Evolutionary conservation across 2,329 filamentous ascomycete species (phyloP).

Genomic region (Calonectria pseudoturangicola): DNA sequence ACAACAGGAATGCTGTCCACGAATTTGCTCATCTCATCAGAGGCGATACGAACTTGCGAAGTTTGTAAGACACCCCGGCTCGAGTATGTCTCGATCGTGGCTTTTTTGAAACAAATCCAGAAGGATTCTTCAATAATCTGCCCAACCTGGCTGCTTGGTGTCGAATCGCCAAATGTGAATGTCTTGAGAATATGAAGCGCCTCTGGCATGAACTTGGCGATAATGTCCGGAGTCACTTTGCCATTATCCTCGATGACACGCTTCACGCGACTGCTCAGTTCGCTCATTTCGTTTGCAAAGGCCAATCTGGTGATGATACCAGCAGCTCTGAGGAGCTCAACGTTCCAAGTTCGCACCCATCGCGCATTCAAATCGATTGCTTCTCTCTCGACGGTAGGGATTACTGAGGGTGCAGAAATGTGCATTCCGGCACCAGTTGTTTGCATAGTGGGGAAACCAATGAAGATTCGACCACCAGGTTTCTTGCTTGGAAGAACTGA

Average conservation of each 20-base stretch:
- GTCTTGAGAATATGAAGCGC: conserved; percentile 90
- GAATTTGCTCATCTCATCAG: conserved; percentile 81
- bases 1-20: conserved; percentile 92
- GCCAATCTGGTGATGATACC: conserved; percentile 93
- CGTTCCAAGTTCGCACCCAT: conserved; percentile 96
- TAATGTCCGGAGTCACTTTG: conserved; percentile 77
- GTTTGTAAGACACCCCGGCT: conserved; percentile 91
- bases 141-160: conserved; percentile 88
- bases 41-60: conserved; percentile 84
- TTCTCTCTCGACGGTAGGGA: conserved; percentile 97
- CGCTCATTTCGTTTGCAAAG: conserved; percentile 90
- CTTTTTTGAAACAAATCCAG: conserved; percentile 91
- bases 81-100: conserved; percentile 90
- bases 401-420: conserved; percentile 95
- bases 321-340: conserved; percentile 92
- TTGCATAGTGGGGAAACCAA: conserved; percentile 97
- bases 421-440: conserved; percentile 96
- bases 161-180: conserved; percentile 92
- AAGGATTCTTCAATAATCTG: conserved; percentile 95
- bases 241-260: conserved; percentile 65
- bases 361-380: conserved; percentile 97
- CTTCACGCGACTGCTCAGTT: conserved; percentile 78
- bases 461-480: conserved; percentile 90
- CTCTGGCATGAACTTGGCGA: conserved; percentile 82
- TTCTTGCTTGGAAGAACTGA: conserved; percentile 93